Evolutionary conservation across 192 early-diverging fungal species (phyloP).

Genomic region (Coemansia nantahalensis): DNA sequence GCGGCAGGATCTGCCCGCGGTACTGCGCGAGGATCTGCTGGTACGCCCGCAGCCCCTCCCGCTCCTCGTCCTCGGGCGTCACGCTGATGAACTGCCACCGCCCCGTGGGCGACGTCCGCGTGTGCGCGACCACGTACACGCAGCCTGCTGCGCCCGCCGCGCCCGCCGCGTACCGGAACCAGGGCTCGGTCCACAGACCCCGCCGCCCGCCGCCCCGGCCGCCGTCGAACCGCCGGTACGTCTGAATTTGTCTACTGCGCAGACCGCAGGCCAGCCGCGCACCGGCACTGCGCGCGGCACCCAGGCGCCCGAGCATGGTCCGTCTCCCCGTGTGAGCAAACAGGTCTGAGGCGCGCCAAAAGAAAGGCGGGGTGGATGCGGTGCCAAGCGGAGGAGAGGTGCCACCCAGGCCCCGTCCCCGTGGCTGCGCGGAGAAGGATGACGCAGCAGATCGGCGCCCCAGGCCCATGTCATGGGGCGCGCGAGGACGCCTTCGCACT

Average conservation of each 20-base stretch:
- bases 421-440: too few species aligned
- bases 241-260: neutral
- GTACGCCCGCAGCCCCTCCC: conserved; percentile 71
- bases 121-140: conserved; percentile 40
- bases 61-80: conserved; percentile 15
- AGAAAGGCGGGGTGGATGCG: too few species aligned
- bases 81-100: conserved; percentile 52
- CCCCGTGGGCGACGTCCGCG: conserved; percentile 49
- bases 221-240: conserved; percentile 14
- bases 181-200: conserved; percentile 16
- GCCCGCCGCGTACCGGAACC: conserved; percentile 34
- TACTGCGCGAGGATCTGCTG: conserved; percentile 65
- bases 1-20: conserved; percentile 64
- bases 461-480: too few species aligned
- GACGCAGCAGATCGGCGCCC: too few species aligned
- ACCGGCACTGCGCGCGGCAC: too few species aligned
- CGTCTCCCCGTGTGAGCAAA: too few species aligned
- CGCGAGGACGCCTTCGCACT: too few species aligned
- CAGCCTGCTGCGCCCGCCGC: conserved; percentile 9
- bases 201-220: conserved; percentile 3
- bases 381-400: neutral
- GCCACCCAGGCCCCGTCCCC: too few species aligned
- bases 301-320: too few species aligned
- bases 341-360: too few species aligned
- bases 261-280: too few species aligned